Conservation (phyloP, 2,329 filamentous ascomycete genomes). For the Colletotrichum cereale region DNA sequence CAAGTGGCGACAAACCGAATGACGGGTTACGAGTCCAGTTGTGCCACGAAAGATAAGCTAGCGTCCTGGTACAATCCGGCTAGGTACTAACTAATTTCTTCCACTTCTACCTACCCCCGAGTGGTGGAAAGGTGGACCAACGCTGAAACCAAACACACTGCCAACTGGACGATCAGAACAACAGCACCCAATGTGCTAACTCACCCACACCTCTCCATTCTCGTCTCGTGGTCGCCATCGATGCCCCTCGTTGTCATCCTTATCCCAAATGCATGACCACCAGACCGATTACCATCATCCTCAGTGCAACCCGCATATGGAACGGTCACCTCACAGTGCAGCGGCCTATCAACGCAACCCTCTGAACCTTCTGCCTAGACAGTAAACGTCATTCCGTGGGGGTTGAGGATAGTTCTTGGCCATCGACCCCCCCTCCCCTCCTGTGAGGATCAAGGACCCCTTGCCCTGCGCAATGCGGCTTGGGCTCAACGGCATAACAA, state of each 20-base stretch:
- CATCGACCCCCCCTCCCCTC: not conserved
- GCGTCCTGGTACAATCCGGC: not conserved
- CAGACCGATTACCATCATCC: not conserved
- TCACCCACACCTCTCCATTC: not conserved
- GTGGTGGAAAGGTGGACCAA: not conserved
- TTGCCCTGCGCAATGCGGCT: not conserved
- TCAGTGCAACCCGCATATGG: not conserved
- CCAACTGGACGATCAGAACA: not conserved
- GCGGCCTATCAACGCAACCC: not conserved
- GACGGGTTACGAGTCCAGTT: not conserved
- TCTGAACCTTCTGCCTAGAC: not conserved
- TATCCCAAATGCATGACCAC: not conserved
- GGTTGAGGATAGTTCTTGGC: not conserved
- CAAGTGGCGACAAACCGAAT: conserved; percentile 17
- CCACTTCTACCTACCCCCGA: not conserved
- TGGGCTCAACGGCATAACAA: not conserved
- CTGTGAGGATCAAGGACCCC: not conserved
- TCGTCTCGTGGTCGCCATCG: not conserved
- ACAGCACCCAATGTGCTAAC: not conserved
- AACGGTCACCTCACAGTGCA: not conserved
- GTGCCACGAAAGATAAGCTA: not conserved
- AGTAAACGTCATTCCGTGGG: conserved; percentile 14
- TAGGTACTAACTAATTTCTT: not conserved
- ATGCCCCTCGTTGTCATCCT: not conserved
- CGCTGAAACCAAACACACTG: conserved; percentile 1